Evolutionary conservation across 352 stramenopile species (phyloP).

Genomic region (Phytophthora quininea): DNA sequence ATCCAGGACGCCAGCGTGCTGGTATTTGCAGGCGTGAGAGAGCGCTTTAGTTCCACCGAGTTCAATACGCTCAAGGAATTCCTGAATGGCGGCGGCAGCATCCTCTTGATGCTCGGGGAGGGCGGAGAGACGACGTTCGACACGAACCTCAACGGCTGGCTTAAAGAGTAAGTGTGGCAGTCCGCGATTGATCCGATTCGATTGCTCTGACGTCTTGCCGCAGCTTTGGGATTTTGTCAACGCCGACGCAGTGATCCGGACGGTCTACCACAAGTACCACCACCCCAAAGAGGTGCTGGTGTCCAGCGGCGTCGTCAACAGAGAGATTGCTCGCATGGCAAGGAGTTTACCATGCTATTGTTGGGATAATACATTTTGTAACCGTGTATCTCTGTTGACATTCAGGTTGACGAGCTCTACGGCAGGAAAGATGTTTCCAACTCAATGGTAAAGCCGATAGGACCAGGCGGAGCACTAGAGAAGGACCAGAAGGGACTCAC

Average conservation of each 20-base stretch:
- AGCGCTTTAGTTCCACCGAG: constrained; percentile 90
- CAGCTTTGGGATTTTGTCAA: constrained; percentile 89
- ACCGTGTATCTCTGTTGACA: background rate
- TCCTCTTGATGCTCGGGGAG: constrained; percentile 92
- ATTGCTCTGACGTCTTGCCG: background rate
- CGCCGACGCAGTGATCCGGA: constrained; percentile 90
- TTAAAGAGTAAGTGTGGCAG: constrained; percentile 83
- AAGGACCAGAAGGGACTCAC: constrained; percentile 89
- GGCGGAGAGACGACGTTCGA: constrained; percentile 90
- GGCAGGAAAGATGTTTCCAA: constrained; percentile 65
- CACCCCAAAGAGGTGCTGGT: constrained; percentile 97
- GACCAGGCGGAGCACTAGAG: constrained; percentile 53
- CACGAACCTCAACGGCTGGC: constrained; percentile 95
- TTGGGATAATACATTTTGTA: background rate
- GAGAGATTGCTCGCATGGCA: constrained; percentile 87
- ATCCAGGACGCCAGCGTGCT: constrained; percentile 90
- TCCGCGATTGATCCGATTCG: background rate
- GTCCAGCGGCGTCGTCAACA: constrained; percentile 93
- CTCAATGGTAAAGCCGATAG: constrained; percentile 22
- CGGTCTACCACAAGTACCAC: constrained; percentile 97
- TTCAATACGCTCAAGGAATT: constrained; percentile 91
- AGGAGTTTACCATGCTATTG: background rate
- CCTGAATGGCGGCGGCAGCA: constrained; percentile 85
- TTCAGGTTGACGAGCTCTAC: constrained; percentile 64
- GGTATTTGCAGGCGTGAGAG: constrained; percentile 89